phyloP scores from a whole-genome alignment of 768 basidiomycete genomes.

The Tylopilus felleus region DNA sequence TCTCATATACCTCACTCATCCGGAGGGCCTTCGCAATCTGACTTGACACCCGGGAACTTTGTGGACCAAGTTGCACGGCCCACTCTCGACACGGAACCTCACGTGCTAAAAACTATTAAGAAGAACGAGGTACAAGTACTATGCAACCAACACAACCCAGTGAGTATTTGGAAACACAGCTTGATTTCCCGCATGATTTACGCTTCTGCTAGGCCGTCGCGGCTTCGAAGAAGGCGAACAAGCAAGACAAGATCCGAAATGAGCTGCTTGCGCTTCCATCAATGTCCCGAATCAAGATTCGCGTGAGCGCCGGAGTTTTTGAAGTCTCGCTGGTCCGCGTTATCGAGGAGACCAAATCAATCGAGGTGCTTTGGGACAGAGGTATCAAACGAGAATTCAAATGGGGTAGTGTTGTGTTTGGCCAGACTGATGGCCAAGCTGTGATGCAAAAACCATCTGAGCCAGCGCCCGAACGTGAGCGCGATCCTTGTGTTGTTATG shows the following conservation, averaged over 20 bases:
- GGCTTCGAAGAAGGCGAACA: constrained; percentile 70
- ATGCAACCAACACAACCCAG: constrained; percentile 89
- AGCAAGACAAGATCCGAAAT: constrained; percentile 67
- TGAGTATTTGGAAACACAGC: constrained; percentile 38
- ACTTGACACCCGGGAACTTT: background rate
- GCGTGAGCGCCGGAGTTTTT: constrained; percentile 79
- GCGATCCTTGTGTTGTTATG: background rate
- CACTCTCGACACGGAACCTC: constrained; percentile 13
- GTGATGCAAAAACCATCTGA: constrained; percentile 73
- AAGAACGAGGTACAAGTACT: constrained; percentile 74
- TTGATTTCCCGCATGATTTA: background rate
- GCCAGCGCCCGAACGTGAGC: constrained; percentile 48
- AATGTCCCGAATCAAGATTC: constrained; percentile 79
- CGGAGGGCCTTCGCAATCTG: constrained; percentile 3
- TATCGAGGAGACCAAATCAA: constrained; percentile 61
- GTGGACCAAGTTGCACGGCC: background rate
- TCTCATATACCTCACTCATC: background rate
- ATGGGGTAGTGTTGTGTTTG: constrained; percentile 78
- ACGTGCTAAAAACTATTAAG: constrained; percentile 62
- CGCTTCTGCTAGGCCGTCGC: constrained; percentile 54
- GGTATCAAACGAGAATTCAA: constrained; percentile 75
- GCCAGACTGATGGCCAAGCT: constrained; percentile 60
- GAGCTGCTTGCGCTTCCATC: constrained; percentile 68
- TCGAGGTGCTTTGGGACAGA: constrained; percentile 81
- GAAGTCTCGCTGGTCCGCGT: constrained; percentile 79